Evolutionary conservation across 768 basidiomycete genomes (phyloP).

Genomic region (Crassisporium funariophilum): DNA sequence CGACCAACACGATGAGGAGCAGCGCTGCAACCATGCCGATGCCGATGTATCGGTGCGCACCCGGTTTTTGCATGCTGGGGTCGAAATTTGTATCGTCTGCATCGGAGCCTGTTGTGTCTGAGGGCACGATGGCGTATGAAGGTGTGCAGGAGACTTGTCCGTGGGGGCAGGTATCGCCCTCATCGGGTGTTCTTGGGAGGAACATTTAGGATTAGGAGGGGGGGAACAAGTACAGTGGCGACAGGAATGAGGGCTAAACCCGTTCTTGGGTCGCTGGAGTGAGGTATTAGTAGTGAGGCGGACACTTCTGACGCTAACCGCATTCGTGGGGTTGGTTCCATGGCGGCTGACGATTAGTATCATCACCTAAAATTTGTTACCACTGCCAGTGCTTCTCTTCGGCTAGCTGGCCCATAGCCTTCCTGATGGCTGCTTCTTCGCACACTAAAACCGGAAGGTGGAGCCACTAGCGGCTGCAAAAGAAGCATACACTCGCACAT

Average conservation of each 20-base stretch:
- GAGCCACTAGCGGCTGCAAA: constrained; percentile 16
- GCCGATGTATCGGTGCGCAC: constrained; percentile 47
- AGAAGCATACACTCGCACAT: constrained; percentile 8
- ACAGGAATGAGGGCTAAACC: constrained; percentile 8
- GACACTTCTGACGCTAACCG: constrained; percentile 25
- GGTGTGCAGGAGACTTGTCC: constrained; percentile 20
- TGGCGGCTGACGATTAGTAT: constrained; percentile 32
- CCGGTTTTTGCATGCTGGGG: constrained; percentile 24
- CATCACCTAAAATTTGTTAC: constrained; percentile 22
- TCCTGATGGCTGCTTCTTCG: constrained; percentile 23
- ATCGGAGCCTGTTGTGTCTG: constrained; percentile 14
- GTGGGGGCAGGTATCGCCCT: constrained; percentile 24
- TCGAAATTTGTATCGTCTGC: constrained; percentile 11
- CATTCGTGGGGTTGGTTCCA: constrained; percentile 24
- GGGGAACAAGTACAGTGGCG: constrained; percentile 10
- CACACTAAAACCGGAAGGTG: constrained; percentile 23
- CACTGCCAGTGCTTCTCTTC: constrained; percentile 31
- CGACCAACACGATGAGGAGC: constrained; percentile 32
- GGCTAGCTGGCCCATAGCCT: constrained; percentile 25
- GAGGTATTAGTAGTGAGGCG: constrained; percentile 22
- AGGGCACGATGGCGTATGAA: constrained; percentile 23
- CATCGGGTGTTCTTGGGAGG: constrained; percentile 25
- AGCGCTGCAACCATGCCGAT: constrained; percentile 42
- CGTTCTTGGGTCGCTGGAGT: constrained; percentile 4
- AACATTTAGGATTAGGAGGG: constrained; percentile 27